Evolutionary conservation across 345 rosid genomes (phyloP).

Genomic region (Salix viminalis): DNA sequence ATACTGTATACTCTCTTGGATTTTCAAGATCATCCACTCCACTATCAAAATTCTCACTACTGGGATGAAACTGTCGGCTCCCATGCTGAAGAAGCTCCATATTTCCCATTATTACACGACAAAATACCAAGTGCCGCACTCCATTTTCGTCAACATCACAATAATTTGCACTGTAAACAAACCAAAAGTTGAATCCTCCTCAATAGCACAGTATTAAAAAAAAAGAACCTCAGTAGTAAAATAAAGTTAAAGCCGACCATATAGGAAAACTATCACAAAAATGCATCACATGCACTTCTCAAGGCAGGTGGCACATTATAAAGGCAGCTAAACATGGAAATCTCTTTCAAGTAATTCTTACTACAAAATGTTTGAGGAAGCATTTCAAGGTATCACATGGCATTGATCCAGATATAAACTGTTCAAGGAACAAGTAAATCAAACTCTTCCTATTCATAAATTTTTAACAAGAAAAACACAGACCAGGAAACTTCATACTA

Average conservation of each 20-base stretch:
- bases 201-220: conserved; percentile 1
- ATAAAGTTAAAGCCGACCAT: neutral
- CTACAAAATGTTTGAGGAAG: neutral
- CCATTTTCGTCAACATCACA: conserved; percentile 93
- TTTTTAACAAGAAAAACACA: neutral
- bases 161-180: conserved; percentile 59
- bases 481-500: neutral
- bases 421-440: neutral
- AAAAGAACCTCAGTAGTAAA: neutral
- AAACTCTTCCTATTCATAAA: neutral
- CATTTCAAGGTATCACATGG: neutral
- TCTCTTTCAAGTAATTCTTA: neutral
- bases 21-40: conserved; percentile 74
- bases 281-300: neutral
- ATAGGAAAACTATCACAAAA: neutral
- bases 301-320: neutral
- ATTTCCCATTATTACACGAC: conserved; percentile 87
- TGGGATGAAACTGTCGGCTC: conserved; percentile 53
- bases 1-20: conserved; percentile 57
- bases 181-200: conserved; percentile 15
- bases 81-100: conserved; percentile 67
- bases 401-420: neutral
- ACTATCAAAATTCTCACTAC: conserved; percentile 63
- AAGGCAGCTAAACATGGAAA: neutral
- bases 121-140: conserved; percentile 54